Evolutionary conservation across 805 yeast species (phyloP).

Genomic region (Barnettozyma pratensis): DNA sequence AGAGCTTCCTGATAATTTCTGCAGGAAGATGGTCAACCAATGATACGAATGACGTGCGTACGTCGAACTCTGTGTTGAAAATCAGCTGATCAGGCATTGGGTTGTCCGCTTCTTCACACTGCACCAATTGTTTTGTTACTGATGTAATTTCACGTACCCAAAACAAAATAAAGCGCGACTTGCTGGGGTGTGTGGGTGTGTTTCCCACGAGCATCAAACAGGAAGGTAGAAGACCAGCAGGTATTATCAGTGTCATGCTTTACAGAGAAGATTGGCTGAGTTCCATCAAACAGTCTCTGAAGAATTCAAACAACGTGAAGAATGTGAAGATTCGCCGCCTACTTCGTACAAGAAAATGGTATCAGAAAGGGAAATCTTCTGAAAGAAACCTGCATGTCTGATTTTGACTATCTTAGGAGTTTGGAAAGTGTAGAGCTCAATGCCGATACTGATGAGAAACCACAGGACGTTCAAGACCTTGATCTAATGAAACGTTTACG

Average conservation of each 20-base stretch:
- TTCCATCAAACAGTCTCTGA: constrained; percentile 70
- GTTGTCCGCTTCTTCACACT: too few species aligned
- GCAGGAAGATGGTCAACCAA: constrained; percentile 38
- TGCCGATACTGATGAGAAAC: constrained; percentile 16
- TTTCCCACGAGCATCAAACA: constrained; percentile 26
- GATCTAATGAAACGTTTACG: constrained; percentile 11
- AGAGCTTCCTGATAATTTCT: constrained; percentile 35
- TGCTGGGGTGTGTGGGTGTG: too few species aligned
- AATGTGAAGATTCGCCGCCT: constrained; percentile 49
- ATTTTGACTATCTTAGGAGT: constrained; percentile 4
- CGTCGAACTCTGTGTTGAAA: constrained; percentile 25
- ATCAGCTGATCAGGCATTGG: background rate
- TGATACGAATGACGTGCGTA: constrained; percentile 4
- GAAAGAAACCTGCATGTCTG: background rate
- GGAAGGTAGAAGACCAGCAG: constrained; percentile 97
- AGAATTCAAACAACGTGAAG: constrained; percentile 55
- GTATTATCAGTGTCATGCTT: constrained; percentile 95
- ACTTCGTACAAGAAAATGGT: constrained; percentile 74
- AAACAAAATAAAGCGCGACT: too few species aligned
- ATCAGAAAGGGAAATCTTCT: constrained; percentile 22
- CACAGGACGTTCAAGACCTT: constrained; percentile 20
- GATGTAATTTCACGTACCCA: too few species aligned
- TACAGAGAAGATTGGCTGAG: constrained; percentile 86
- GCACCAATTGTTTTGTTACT: too few species aligned
- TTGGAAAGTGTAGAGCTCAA: constrained; percentile 3